Base-by-base conservation (phyloP, 495 filamentous ascomycete species). In the Penicillium coffeae region DNA sequence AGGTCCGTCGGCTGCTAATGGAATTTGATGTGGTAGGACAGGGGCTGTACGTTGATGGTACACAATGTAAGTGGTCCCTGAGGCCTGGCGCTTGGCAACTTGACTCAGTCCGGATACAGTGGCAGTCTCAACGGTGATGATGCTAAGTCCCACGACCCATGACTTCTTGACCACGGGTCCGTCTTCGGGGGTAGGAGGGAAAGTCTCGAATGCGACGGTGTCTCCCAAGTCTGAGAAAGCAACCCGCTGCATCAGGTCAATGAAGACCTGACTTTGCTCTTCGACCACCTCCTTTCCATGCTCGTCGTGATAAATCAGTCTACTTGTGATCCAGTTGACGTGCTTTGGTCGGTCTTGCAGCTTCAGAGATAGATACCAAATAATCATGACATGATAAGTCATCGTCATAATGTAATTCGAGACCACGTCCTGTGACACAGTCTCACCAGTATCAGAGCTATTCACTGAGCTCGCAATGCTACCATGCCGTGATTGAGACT, bases 231-330 rank as follows among this genome's bases (percentile, higher is more conserved):
- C 89, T 0, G 89, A 89, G 64, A 85, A 96, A 9, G 90, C 84
- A 33, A 90, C 85, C 49, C 90, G 78, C 56, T 96, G 90, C 87
- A 99, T 92, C 74, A 97, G 86, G 64, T 99, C 94, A 34, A 96
- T 84, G 18, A 91, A 92, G 10, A 96, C 88, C 48, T 91, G 83
- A 22, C 89, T 92, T 59, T 96, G 92, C 63, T 97, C 91, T 54
- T 97, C 94, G 15, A 93, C 77, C 20, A 79, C 80, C 21, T 87
- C 81, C 20, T 80, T 82, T 5, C 88, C 89, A 52, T 84, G 75
- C 14, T 80, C 78, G 55, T 95, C 87, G 45, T 77, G 82, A 45
- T 76, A 74, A 19, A 88, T 86, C 21, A 99, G 75, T 48, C 88
- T 86, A 61, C 86, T 90, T n/a, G 87, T 85, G 51, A 97, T 95